Evolutionary conservation across 139 green algal species (phyloP), one percentile per base, ranked within the genome.

Genomic region (Yamagishiella unicocca): DNA sequence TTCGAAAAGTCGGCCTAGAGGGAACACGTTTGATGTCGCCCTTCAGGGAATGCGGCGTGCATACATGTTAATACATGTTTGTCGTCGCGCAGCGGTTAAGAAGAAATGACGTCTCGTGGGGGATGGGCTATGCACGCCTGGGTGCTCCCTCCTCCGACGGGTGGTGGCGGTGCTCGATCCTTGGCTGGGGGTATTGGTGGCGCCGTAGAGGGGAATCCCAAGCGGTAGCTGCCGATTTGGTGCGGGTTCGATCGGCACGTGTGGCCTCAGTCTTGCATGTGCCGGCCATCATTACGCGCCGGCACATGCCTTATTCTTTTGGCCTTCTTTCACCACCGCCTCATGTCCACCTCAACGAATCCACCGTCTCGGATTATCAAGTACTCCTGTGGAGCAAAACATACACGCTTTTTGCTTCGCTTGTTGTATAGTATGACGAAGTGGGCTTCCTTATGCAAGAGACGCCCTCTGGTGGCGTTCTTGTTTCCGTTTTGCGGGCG

Each of bases 401-500:
- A 35, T 5, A 78, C 40, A 55, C 21, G 27, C 70, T 55, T 78
- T n/a, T 78, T 78, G 70, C 70, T 78, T 35, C 66, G 66, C 66
- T 45, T 40, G 70, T 38, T 78, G 70, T 78, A 58, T 31, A 78
- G 70, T 78, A 58, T 10, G 24, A 33, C 37, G 40, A 58, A 27
- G 70, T 78, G 70, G n/a, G 43, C 54, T 78, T 78, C 19, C 35
- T 53, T 76, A 76, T 76, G 67, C 38, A 22, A 46, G 37, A 58
- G 19, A 2, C 70, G 29, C 12, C 24, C 58, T 67, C 25, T 33
- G 54, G 70, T 35, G 70, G 70, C 70, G 54, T 38, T 55, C 70
- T 78, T 78, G 70, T 78, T n/a, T 74, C 35, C 66, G 66, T 74
- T 74, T 74, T 74, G n/a, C 33, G 66, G 66, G 70, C 70, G 38